These are phyloP conservation scores for Eimeria brunetti DNA, from an alignment of 169 alveolate species.

Conservation along the genomic window DNA sequence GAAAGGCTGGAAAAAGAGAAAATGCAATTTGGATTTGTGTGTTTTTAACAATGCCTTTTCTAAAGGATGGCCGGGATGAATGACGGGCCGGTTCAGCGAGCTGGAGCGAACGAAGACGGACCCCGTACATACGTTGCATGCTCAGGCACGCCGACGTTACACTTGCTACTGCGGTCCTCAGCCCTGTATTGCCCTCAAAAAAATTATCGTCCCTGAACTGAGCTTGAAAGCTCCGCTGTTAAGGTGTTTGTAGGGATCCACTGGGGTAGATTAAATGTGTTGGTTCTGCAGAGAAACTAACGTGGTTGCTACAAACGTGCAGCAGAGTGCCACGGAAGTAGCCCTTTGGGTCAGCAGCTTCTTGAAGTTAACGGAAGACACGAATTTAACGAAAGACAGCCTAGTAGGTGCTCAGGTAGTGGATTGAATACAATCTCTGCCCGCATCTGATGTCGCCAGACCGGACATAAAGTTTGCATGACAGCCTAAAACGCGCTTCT, in stretches of 20 bases:
- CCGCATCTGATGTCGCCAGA: not conserved
- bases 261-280: not conserved
- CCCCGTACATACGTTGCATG: not conserved
- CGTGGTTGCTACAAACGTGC: not conserved
- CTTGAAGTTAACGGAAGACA: not conserved
- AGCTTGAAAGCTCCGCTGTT: not conserved
- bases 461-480: not conserved
- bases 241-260: not conserved
- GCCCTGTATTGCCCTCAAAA: not conserved
- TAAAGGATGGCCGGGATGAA: not conserved
- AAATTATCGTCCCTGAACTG: not conserved
- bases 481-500: no score
- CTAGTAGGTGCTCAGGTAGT: not conserved
- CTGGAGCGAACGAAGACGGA: not conserved
- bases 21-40: not conserved
- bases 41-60: not conserved
- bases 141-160: not conserved
- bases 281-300: not conserved
- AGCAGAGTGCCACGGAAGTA: not conserved
- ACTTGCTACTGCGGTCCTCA: not conserved
- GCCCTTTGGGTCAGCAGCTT: not conserved
- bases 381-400: not conserved
- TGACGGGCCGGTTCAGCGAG: not conserved
- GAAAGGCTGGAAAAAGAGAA: not conserved
- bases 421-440: not conserved